Percentiles rank a stretch among this genome's conserved stretches.
Conservation (phyloP, 176 grass and related monocot genomes). For the Cymbopogon citratus region DNA sequence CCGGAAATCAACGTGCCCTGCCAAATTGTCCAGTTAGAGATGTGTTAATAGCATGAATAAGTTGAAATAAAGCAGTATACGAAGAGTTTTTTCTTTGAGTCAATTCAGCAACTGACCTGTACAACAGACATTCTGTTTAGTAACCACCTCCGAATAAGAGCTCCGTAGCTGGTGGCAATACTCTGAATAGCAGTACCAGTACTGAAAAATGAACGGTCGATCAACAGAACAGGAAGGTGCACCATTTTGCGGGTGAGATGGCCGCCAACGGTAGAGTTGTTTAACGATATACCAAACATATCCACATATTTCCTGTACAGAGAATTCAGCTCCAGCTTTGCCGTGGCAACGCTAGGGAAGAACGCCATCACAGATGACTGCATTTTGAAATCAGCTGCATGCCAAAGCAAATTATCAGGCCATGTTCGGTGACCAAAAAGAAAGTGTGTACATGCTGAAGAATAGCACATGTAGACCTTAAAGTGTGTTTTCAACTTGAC, state of each 20-base stretch:
- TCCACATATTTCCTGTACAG: conserved; percentile 27
- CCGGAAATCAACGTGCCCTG: conserved; percentile 19
- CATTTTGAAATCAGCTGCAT: conserved; percentile 16
- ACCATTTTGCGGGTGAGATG: background rate
- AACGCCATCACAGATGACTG: conserved; percentile 25
- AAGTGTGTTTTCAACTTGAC: background rate
- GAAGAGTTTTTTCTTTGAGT: background rate
- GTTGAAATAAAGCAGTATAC: background rate
- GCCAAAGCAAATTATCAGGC: background rate
- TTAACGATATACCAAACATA: conserved; percentile 9
- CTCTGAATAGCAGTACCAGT: conserved; percentile 18
- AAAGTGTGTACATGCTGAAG: background rate
- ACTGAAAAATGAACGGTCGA: conserved; percentile 22
- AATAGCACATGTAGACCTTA: background rate
- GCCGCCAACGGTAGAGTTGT: background rate
- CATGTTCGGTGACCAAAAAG: background rate
- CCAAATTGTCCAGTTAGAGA: conserved; percentile 4
- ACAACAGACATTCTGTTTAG: background rate
- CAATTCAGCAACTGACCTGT: conserved; percentile 29
- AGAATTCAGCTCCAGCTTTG: conserved; percentile 29
- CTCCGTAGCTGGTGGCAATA: conserved; percentile 13
- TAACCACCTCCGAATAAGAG: conserved; percentile 40
- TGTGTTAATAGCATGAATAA: background rate
- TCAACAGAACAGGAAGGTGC: background rate
- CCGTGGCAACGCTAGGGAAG: background rate